Evolutionary conservation across 108 stramenopile genomes (phyloP).

Genomic region (Fragilaria radians): DNA sequence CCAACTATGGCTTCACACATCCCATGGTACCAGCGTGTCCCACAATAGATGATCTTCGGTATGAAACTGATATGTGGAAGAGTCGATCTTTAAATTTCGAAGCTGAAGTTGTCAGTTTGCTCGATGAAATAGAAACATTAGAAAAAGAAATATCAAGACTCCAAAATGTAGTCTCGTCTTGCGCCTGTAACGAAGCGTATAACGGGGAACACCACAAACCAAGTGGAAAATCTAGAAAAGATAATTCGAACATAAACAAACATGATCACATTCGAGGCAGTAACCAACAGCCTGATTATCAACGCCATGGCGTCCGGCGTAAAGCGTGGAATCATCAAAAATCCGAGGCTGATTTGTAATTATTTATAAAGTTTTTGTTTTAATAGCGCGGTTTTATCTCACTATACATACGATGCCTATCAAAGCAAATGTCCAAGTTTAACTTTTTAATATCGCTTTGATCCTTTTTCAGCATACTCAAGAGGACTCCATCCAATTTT

Average conservation of each 20-base stretch:
- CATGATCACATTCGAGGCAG: not conserved
- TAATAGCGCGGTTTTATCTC: not conserved
- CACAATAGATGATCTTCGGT: slow-evolving; percentile 22
- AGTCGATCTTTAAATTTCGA: slow-evolving; percentile 14
- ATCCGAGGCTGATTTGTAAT: not conserved
- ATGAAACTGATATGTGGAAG: slow-evolving; percentile 19
- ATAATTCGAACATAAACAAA: not conserved
- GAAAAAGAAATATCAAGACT: slow-evolving; percentile 28
- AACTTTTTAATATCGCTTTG: not conserved
- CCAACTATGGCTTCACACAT: slow-evolving; percentile 73
- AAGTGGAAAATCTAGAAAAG: not conserved
- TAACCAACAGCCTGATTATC: not conserved
- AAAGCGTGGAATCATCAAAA: slow-evolving; percentile 5
- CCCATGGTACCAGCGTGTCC: slow-evolving; percentile 48
- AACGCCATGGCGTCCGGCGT: slow-evolving; percentile 3
- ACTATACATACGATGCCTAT: not conserved
- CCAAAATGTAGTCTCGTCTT: slow-evolving; percentile 1
- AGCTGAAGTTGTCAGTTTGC: slow-evolving; percentile 21
- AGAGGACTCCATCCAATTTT: not conserved
- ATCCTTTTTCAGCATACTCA: not conserved
- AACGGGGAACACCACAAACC: not conserved
- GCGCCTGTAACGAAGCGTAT: not conserved
- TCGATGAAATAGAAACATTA: slow-evolving; percentile 4
- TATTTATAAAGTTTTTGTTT: not conserved
- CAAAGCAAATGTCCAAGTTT: not conserved